Base-by-base conservation (phyloP, 2,329 filamentous ascomycete species). In the Fusarium sp. region DNA sequence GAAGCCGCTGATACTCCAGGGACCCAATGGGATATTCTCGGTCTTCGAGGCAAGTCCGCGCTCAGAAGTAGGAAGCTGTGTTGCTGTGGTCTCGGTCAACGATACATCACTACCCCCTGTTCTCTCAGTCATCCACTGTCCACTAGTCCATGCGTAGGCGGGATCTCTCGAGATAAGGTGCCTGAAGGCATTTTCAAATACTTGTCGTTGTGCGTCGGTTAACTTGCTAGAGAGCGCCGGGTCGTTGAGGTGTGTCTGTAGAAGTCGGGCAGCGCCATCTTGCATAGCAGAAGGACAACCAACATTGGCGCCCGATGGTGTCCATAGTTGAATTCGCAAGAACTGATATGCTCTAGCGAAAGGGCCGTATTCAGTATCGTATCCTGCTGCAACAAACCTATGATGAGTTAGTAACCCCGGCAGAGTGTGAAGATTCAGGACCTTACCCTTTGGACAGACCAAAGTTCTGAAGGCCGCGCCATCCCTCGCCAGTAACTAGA, bases 111-210 rank as follows among this genome's bases (percentile, higher is more conserved):
- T 91, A 0, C 90, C 91, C 3, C 90, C 90, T 0, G 85, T 83
- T 4, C 90, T 83, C 72, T 93, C 90, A 0, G 91, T 93, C 91
- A 93, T 93, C 91, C 91, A 93, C 76, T 93, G 91, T 0, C 90
- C 90, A 42, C 87, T 91, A 1, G 90, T 93, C 91, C 90, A 93
- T 1, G 87, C 86, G 20, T 78, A 69, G 6, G 30, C 45, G 0
- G 79, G 74, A 25, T 90, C 83, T 7, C 86, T 81, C 6, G 85
- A 87, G 2, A 81, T 87, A 5, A 92, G 79, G 14, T 85, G 84
- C 8, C 79, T 74, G 67, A 84, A 88, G 5, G 86, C 86, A 42
- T 86, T 82, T 40, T 84, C 80, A 49, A 89, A 83, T 1, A 89
- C 84, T 20, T 71, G 69, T 10, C 79, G 78, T 65, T 82, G 76